Evolutionary conservation across 2,329 filamentous ascomycete genomes (phyloP).

Genomic region (Cryphonectria radicalis): DNA sequence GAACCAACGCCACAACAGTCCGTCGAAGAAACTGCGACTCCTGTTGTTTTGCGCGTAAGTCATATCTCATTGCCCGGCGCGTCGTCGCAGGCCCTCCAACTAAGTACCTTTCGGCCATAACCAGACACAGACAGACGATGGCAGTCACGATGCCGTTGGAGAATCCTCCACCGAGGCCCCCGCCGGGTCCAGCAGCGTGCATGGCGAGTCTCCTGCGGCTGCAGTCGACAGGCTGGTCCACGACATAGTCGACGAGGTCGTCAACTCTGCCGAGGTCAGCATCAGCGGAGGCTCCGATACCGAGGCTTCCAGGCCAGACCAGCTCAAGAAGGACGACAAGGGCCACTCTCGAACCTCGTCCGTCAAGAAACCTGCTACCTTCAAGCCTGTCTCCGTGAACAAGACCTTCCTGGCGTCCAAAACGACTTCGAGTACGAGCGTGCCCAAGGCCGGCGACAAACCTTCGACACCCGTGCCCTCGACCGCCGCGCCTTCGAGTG

Average conservation of each 20-base stretch:
- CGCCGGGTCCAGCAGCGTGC: conserved; percentile 46
- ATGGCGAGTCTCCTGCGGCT: conserved; percentile 53
- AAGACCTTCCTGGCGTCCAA: conserved; percentile 83
- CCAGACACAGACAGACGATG: conserved; percentile 32
- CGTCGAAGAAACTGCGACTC: conserved; percentile 57
- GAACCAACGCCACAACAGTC: conserved; percentile 59
- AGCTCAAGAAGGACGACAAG: conserved; percentile 58
- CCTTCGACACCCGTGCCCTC: conserved; percentile 49
- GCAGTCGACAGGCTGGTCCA: conserved; percentile 62
- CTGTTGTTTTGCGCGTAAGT: conserved; percentile 52
- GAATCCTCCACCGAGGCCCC: conserved; percentile 18
- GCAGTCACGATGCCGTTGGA: conserved; percentile 24
- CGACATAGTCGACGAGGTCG: conserved; percentile 60
- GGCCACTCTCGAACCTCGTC: conserved; percentile 63
- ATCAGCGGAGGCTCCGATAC: conserved; percentile 74
- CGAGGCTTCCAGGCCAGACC: conserved; percentile 67
- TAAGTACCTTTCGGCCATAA: conserved; percentile 52
- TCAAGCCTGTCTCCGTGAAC: conserved; percentile 86
- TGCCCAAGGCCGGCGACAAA: conserved; percentile 58
- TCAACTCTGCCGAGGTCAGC: conserved; percentile 68
- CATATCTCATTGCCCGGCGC: conserved; percentile 14
- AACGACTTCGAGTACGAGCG: conserved; percentile 47
- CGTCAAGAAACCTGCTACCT: conserved; percentile 75
- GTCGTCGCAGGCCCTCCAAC: conserved; percentile 40
- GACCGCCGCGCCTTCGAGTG: conserved; percentile 48